These are phyloP conservation scores for Ananas comosus DNA, from an alignment of 176 grass and related monocot species.

Conservation along the genomic window DNA sequence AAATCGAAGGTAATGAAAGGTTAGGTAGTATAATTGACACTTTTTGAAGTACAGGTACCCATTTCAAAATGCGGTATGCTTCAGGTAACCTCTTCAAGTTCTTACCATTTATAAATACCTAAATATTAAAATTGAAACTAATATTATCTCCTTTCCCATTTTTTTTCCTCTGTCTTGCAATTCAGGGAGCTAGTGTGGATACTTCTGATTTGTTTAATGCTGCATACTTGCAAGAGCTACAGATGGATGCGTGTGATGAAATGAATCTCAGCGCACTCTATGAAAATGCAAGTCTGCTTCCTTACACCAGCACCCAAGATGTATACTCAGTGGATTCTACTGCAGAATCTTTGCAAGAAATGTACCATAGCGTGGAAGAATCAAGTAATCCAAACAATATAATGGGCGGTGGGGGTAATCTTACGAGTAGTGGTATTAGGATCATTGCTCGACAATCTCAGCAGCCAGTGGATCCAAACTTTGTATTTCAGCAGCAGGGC, in stretches of 20 bases:
- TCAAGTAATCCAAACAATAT: background rate
- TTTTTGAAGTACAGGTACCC: too few species aligned
- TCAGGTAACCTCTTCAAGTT: too few species aligned
- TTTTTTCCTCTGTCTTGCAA: background rate
- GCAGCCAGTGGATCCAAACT: constrained; percentile 1
- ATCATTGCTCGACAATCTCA: constrained; percentile 1
- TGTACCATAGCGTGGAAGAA: constrained; percentile 13
- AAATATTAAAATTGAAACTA: background rate
- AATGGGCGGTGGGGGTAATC: background rate
- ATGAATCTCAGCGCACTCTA: background rate
- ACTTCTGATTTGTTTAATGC: background rate
- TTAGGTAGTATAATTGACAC: too few species aligned
- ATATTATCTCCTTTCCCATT: background rate
- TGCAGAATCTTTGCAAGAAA: constrained; percentile 15
- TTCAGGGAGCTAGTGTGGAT: background rate
- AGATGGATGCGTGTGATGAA: background rate
- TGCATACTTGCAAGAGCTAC: background rate
- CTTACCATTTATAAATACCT: background rate
- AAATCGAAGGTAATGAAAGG: too few species aligned
- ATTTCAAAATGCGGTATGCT: too few species aligned
- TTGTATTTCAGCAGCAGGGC: constrained; percentile 5
- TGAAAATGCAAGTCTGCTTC: constrained; percentile 16
- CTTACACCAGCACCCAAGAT: constrained; percentile 14
- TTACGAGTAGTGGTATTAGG: background rate
- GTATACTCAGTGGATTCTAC: constrained; percentile 5